phyloP scores from a whole-genome alignment of 192 early-diverging fungal species.

The Phycomyces nitens region DNA sequence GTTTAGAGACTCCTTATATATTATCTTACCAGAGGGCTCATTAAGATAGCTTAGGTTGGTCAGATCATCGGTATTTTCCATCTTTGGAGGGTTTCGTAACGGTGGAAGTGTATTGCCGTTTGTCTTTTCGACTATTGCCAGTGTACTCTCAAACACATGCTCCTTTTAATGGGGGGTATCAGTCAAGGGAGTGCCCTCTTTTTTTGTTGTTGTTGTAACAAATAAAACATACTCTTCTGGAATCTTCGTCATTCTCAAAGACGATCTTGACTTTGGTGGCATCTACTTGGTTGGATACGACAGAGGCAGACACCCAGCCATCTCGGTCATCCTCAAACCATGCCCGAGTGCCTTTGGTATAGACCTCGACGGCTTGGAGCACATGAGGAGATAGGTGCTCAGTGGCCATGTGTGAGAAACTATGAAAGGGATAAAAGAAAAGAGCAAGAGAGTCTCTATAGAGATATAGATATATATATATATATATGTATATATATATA shows the following conservation, averaged over 20 bases:
- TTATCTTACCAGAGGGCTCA: conserved; percentile 68
- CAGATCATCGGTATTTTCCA: conserved; percentile 88
- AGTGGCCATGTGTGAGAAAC: background rate
- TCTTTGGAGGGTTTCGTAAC: conserved; percentile 86
- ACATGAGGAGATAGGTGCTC: conserved; percentile 9
- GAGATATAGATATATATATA: no score
- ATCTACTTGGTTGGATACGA: conserved; percentile 51
- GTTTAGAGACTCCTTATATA: background rate
- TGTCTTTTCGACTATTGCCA: conserved; percentile 62
- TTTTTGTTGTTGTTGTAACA: no score
- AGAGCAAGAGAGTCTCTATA: no score
- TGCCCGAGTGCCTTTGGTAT: conserved; percentile 70
- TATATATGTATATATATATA: no score
- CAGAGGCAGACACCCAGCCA: conserved; percentile 76
- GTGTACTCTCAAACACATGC: conserved; percentile 66
- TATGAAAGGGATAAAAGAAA: no score
- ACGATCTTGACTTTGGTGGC: conserved; percentile 58
- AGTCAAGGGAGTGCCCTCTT: no score
- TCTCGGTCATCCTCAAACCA: conserved; percentile 88
- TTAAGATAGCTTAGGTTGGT: conserved; percentile 94
- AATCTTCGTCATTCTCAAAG: conserved; percentile 52
- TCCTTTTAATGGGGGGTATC: conserved; percentile 42
- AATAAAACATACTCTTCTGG: conserved; percentile 9
- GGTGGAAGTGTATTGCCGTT: conserved; percentile 78
- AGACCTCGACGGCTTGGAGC: conserved; percentile 56